These are phyloP conservation scores for Ilyonectria robusta DNA, from an alignment of 2,329 filamentous ascomycete species.

Conservation along the genomic window DNA sequence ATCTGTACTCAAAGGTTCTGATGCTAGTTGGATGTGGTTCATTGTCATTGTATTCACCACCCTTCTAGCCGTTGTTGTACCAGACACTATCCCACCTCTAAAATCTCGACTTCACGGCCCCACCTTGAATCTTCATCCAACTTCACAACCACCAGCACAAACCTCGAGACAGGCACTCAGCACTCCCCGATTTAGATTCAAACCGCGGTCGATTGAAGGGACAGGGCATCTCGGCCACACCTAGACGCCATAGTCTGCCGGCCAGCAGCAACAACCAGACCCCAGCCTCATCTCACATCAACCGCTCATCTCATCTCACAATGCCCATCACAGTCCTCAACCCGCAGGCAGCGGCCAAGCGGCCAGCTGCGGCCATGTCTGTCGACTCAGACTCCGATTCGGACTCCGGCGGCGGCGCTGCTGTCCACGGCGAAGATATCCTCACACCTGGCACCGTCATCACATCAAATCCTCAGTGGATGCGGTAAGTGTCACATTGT, in stretches of 20 bases:
- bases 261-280: slow-evolving; percentile 8
- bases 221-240: neutral
- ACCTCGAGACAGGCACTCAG: slow-evolving; percentile 20
- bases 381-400: slow-evolving; percentile 58
- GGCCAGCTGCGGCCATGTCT: slow-evolving; percentile 32
- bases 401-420: slow-evolving; percentile 62
- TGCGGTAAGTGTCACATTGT: slow-evolving; percentile 70
- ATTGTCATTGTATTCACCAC: neutral
- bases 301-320: slow-evolving; percentile 34
- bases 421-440: slow-evolving; percentile 67
- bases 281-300: slow-evolving; percentile 31
- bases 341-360: slow-evolving; percentile 53
- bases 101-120: slow-evolving; percentile 49
- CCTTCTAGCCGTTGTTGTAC: slow-evolving; percentile 15
- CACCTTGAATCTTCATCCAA: slow-evolving; percentile 48
- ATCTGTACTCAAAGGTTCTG: too few species aligned
- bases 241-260: neutral
- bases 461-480: slow-evolving; percentile 95
- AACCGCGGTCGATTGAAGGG: neutral
- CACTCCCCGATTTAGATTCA: neutral
- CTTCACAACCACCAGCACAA: slow-evolving; percentile 34
- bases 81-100: slow-evolving; percentile 32
- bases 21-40: neutral
- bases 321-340: slow-evolving; percentile 67
- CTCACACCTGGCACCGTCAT: slow-evolving; percentile 92